A percentile compares a stretch with the other conserved stretches of the same genome.
These are phyloP conservation scores for Schizothecium vesticola DNA, from an alignment of 495 filamentous ascomycete species.

Conservation along the genomic window DNA sequence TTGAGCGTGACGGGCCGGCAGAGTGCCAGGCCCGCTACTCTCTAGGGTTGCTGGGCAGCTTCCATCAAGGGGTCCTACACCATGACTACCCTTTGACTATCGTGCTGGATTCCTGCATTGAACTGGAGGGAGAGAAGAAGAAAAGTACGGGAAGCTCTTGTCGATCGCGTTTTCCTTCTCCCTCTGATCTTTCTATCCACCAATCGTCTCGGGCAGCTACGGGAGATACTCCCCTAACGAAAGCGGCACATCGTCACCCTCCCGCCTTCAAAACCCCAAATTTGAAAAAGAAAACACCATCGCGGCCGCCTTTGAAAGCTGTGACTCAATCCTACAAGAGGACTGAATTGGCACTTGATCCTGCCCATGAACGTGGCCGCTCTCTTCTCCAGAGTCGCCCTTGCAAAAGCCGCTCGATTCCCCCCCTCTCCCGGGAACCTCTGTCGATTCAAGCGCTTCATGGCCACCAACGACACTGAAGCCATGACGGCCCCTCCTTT, in stretches of 20 bases:
- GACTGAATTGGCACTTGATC: neutral
- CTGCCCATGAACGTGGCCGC: neutral
- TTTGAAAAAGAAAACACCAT: neutral
- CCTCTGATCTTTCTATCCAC: neutral
- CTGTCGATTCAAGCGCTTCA: neutral
- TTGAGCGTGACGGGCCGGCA: constrained; percentile 13
- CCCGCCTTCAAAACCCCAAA: neutral
- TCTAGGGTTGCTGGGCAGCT: neutral
- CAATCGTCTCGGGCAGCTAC: neutral
- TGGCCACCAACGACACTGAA: neutral
- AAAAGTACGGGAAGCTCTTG: neutral
- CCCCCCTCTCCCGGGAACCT: neutral
- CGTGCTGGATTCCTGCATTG: neutral
- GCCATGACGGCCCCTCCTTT: constrained; percentile 47
- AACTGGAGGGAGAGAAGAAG: neutral
- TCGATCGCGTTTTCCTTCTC: neutral
- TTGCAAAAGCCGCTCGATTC: constrained; percentile 7
- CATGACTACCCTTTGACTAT: neutral
- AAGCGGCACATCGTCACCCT: neutral
- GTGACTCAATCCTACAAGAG: neutral
- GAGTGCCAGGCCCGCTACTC: neutral
- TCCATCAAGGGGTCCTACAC: neutral
- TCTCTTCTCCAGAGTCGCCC: neutral
- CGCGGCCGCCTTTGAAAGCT: neutral
- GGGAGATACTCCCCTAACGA: neutral